These are phyloP conservation scores for Botrytis elliptica DNA, from an alignment of 2,329 filamentous ascomycete genomes.

Conservation along the genomic window DNA sequence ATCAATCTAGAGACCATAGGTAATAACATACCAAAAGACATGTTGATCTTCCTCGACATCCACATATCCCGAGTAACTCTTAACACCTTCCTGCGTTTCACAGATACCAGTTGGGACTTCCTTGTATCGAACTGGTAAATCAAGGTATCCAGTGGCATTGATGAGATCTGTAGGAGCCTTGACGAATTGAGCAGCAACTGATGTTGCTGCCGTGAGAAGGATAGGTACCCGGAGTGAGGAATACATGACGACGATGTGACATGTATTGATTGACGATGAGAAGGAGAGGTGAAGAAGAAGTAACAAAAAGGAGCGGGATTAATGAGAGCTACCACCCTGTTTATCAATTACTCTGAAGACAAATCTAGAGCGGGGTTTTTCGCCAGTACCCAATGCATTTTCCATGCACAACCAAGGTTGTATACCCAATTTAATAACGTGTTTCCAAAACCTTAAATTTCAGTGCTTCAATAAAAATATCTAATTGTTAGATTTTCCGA, in stretches of 20 bases:
- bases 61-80: constrained; percentile 46
- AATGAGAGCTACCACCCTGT: neutral
- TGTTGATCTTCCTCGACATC: constrained; percentile 44
- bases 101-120: constrained; percentile 48
- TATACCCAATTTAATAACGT: no score
- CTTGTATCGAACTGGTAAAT: constrained; percentile 48
- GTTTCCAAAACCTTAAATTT: no score
- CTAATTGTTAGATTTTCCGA: no score
- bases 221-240: neutral
- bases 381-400: neutral
- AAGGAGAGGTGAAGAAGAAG: neutral
- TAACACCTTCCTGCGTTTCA: constrained; percentile 45
- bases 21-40: constrained; percentile 40
- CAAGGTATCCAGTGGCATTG: constrained; percentile 41
- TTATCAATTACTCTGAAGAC: neutral
- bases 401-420: neutral
- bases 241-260: constrained; percentile 1
- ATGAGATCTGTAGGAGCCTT: constrained; percentile 41
- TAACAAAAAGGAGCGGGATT: neutral
- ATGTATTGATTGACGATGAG: neutral
- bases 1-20: neutral
- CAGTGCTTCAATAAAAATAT: no score
- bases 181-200: constrained; percentile 41
- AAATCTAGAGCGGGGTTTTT: neutral
- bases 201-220: neutral